Percentiles rank a stretch among this genome's conserved stretches.
phyloP scores from a whole-genome alignment of 1,284 basidiomycete genomes.

The Ganoderma sinense region DNA sequence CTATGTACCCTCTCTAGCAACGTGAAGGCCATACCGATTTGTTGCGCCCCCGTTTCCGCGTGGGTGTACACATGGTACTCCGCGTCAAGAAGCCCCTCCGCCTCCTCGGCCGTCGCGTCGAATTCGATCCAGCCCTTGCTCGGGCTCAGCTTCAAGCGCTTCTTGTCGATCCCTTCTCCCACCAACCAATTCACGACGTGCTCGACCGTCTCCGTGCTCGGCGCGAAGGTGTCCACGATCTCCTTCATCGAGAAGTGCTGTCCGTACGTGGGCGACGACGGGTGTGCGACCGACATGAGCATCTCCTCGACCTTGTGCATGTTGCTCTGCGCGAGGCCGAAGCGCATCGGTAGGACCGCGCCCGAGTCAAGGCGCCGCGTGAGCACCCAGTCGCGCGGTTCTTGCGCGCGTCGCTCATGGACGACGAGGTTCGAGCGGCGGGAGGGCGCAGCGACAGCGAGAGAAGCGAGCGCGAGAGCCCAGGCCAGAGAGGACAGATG shows the following conservation, averaged over 20 bases:
- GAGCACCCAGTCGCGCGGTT: conserved; percentile 35
- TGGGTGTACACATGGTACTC: conserved; percentile 51
- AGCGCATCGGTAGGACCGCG: conserved; percentile 40
- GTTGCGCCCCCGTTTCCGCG: conserved; percentile 43
- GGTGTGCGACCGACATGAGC: conserved; percentile 46
- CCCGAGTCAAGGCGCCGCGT: conserved; percentile 33
- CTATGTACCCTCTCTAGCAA: background rate
- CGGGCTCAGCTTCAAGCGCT: conserved; percentile 40
- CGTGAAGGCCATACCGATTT: conserved; percentile 41
- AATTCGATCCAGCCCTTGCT: conserved; percentile 53
- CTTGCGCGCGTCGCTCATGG: conserved; percentile 40
- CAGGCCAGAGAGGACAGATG: conserved; percentile 17
- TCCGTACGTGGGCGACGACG: conserved; percentile 45
- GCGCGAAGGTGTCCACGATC: conserved; percentile 48
- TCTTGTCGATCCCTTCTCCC: conserved; percentile 41
- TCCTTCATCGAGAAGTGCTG: conserved; percentile 46
- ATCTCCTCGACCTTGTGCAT: conserved; percentile 45
- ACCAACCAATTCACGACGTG: conserved; percentile 49
- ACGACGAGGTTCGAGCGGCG: conserved; percentile 33
- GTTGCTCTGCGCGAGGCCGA: conserved; percentile 48
- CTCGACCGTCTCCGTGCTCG: conserved; percentile 44
- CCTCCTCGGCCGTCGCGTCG: conserved; percentile 47
- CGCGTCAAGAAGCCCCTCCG: conserved; percentile 46
- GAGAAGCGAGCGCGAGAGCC: conserved; percentile 18
- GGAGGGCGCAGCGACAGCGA: conserved; percentile 31